phyloP scores from a whole-genome alignment of 768 basidiomycete species.

The Tylopilus vinaceipallidus region DNA sequence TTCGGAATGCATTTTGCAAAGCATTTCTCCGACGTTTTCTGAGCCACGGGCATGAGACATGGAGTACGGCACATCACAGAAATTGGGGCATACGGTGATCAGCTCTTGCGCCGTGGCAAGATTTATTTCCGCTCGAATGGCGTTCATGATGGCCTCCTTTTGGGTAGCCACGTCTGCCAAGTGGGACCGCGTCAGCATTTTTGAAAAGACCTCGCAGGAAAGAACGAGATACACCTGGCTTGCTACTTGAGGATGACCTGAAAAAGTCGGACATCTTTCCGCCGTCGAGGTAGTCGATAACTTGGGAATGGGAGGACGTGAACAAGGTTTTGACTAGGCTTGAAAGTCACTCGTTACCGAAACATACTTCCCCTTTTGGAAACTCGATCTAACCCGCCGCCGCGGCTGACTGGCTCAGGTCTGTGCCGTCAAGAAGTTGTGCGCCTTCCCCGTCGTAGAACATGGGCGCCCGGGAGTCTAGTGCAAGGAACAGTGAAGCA shows the following conservation, averaged over 20 bases:
- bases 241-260: slow-evolving; percentile 34
- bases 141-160: slow-evolving; percentile 52
- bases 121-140: slow-evolving; percentile 67
- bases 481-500: slow-evolving; percentile 34
- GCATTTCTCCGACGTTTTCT: slow-evolving; percentile 83
- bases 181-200: background rate
- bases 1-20: slow-evolving; percentile 76
- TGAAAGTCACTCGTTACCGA: background rate
- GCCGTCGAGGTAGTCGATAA: background rate
- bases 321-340: background rate
- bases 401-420: too few relatives aligned
- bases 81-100: slow-evolving; percentile 59
- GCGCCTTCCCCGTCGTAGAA: background rate
- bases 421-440: too few relatives aligned
- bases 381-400: background rate
- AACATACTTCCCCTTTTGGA: slow-evolving; percentile 15
- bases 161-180: slow-evolving; percentile 41
- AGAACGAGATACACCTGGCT: slow-evolving; percentile 21
- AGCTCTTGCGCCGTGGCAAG: slow-evolving; percentile 78
- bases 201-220: background rate
- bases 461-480: slow-evolving; percentile 75
- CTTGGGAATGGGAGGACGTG: background rate
- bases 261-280: slow-evolving; percentile 55
- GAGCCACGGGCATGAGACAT: slow-evolving; percentile 1
- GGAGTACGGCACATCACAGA: background rate